These are phyloP conservation scores for Plenodomus tracheiphilus DNA, from an alignment of 2,329 filamentous ascomycete species.

Conservation along the genomic window DNA sequence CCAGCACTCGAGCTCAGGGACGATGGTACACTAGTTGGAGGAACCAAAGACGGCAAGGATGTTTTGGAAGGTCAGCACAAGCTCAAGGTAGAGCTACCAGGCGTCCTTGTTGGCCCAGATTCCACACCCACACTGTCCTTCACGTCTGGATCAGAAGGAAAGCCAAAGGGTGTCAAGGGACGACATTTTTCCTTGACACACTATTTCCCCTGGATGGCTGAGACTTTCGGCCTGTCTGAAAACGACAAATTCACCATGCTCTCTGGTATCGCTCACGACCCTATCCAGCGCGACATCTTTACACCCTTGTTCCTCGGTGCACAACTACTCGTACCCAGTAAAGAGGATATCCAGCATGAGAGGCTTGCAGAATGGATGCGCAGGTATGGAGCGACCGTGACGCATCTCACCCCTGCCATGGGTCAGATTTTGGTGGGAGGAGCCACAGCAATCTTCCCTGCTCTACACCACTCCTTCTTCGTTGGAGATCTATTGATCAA, in stretches of 20 bases:
- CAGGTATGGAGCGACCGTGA: constrained; percentile 72
- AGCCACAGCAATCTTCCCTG: constrained; percentile 74
- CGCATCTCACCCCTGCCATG: constrained; percentile 94
- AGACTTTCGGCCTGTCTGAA: constrained; percentile 73
- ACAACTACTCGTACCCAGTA: constrained; percentile 74
- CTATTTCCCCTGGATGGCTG: constrained; percentile 93
- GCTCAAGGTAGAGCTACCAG: constrained; percentile 62
- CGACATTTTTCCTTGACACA: constrained; percentile 83
- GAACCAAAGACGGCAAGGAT: constrained; percentile 66
- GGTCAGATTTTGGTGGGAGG: constrained; percentile 91
- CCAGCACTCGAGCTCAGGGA: constrained; percentile 73
- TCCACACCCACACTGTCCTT: constrained; percentile 71
- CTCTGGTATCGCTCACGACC: constrained; percentile 77
- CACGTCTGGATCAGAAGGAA: constrained; percentile 70
- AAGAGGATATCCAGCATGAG: constrained; percentile 85
- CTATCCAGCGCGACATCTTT: constrained; percentile 75
- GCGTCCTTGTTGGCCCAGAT: constrained; percentile 83
- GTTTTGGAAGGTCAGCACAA: constrained; percentile 61
- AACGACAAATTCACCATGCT: constrained; percentile 81
- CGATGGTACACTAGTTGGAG: constrained; percentile 73
- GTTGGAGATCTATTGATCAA: constrained; percentile 90
- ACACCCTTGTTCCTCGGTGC: constrained; percentile 87
- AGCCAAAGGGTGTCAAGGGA: constrained; percentile 84
- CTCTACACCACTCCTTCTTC: constrained; percentile 80
- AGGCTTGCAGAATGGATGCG: constrained; percentile 86